Evolutionary conservation across 1,284 basidiomycete species (phyloP).

Genomic region (Gymnopus androsaceus): DNA sequence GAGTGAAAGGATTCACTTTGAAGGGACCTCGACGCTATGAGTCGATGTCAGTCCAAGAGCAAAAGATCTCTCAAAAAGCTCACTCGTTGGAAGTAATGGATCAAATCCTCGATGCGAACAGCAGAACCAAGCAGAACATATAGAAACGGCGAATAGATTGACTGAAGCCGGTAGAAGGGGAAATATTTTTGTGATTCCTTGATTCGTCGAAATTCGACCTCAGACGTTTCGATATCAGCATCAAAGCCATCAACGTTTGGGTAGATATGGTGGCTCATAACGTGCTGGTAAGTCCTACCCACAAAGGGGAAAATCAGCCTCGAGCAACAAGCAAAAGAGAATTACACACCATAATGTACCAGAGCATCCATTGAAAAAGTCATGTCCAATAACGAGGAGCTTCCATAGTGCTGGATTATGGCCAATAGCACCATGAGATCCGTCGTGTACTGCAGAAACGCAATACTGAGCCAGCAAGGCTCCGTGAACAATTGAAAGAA

Average conservation of each 20-base stretch:
- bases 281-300: slow-evolving; percentile 1
- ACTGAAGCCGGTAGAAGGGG: neutral
- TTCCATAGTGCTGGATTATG: neutral
- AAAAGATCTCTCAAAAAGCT: neutral
- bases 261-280: slow-evolving; percentile 7
- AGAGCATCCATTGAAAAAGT: slow-evolving; percentile 2
- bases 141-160: neutral
- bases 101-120: neutral
- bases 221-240: slow-evolving; percentile 4
- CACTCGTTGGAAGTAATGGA: neutral
- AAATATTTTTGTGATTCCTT: slow-evolving; percentile 1
- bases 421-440: slow-evolving; percentile 1
- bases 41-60: neutral
- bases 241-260: slow-evolving; percentile 5
- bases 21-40: slow-evolving; percentile 5
- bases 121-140: neutral
- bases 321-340: neutral
- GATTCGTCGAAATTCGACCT: slow-evolving; percentile 5
- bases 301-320: neutral
- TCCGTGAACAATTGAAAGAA: neutral
- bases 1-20: slow-evolving; percentile 3
- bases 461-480: neutral
- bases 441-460: slow-evolving; percentile 2
- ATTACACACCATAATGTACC: neutral
- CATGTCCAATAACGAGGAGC: slow-evolving; percentile 1